phyloP scores from a whole-genome alignment of 148 eudicot genomes.

The Rheum nobile region DNA sequence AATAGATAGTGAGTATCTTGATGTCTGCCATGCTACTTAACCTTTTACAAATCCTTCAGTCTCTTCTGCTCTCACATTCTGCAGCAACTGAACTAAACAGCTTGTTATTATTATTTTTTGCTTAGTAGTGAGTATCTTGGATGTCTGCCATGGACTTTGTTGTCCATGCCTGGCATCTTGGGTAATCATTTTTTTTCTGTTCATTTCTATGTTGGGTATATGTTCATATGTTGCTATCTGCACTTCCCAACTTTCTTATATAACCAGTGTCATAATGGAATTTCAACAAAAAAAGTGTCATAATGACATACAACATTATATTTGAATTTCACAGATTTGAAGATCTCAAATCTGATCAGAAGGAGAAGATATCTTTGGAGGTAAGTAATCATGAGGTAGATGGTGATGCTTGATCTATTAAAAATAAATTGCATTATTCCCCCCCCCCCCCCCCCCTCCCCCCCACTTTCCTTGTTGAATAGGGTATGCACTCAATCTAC shows the following conservation, averaged over 20 bases:
- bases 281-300: not conserved
- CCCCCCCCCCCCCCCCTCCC: too few relatives aligned
- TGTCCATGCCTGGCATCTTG: not conserved
- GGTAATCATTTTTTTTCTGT: not conserved
- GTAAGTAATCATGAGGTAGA: constrained; percentile 52
- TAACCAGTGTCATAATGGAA: too few relatives aligned
- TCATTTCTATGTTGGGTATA: not conserved
- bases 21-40: not conserved
- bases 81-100: not conserved
- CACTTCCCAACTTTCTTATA: not conserved
- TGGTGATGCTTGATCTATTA: not conserved
- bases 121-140: too few relatives aligned
- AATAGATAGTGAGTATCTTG: not conserved
- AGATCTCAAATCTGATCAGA: constrained; percentile 25
- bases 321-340: constrained; percentile 36
- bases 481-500: not conserved
- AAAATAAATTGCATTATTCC: not conserved
- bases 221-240: not conserved
- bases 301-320: not conserved
- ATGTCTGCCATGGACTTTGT: not conserved
- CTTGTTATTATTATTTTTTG: not conserved
- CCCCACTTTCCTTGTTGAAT: not conserved
- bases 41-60: not conserved
- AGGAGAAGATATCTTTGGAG: constrained; percentile 32
- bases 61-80: not conserved